Evolutionary conservation across 2,329 filamentous ascomycete species (phyloP).

Genomic region (Fusarium globosum): DNA sequence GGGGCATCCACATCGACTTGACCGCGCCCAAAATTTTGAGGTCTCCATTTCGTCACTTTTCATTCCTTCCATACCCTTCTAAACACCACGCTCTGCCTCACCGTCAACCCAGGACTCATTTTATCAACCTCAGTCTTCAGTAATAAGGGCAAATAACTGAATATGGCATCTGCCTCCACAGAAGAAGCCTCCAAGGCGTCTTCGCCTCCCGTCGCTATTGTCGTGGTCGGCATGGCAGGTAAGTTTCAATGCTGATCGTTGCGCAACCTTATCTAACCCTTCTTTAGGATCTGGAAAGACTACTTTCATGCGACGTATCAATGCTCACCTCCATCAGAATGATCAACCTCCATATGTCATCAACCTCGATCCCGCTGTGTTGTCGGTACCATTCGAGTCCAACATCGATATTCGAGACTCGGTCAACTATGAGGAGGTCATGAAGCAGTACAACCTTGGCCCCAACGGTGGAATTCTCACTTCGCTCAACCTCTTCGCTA

Average conservation of each 20-base stretch:
- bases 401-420: conserved; percentile 99
- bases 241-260: conserved; percentile 42
- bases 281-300: conserved; percentile 89
- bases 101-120: not conserved
- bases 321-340: conserved; percentile 87
- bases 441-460: conserved; percentile 98
- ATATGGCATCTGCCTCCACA: conserved; percentile 51
- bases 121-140: not conserved
- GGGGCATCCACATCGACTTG: conserved; percentile 40
- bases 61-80: conserved; percentile 6
- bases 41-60: conserved; percentile 39
- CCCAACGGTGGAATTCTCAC: conserved; percentile 98
- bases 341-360: conserved; percentile 90
- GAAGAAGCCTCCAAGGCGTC: conserved; percentile 42
- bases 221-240: conserved; percentile 98
- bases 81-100: not conserved
- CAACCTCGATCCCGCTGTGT: conserved; percentile 95
- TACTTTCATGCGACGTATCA: conserved; percentile 99
- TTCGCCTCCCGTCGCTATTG: conserved; percentile 77
- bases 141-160: not conserved
- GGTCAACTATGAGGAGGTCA: conserved; percentile 99
- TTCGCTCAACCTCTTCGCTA: conserved; percentile 94
- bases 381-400: conserved; percentile 91
- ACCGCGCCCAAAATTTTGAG: conserved; percentile 40
- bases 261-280: not conserved